Base-by-base conservation (phyloP, 1,284 basidiomycete species). In the Entoloma clypeatum region DNA sequence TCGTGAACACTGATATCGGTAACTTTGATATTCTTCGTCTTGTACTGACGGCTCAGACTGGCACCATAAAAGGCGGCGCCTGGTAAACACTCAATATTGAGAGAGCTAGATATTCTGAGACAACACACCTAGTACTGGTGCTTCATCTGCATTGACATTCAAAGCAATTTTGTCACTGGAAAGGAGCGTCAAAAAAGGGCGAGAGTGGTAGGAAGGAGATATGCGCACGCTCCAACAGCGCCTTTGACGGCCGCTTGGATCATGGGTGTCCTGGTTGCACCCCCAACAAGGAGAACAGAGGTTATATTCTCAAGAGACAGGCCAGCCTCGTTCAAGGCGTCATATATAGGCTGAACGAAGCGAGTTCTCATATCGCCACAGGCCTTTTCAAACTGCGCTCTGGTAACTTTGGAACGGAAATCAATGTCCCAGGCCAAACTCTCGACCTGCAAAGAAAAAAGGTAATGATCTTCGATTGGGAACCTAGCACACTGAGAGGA, bases 81-180 rank as follows among this genome's bases (percentile, higher is more conserved):
- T 71, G 50, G 36, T 18, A 18, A n/a, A n/a, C n/a, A n/a, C n/a
- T n/a, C n/a, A 40, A 25, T 28, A n/a, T 45, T 51, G 25, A 40
- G 33, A 19, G 7, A 22, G 21, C 21, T 36, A 11, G 19, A 16
- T 51, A 38, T 13, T 14, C 26, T 24, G 30, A 31, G n/a, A 22
- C 10, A 21, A 11, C 48, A 31, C 59, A 67, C 90, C 93, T 39
- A 99, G 79, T 10, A 97, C 95, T 8, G 89, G 88, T 0, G 93
- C 92, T 71, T 99, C 95, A 61, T 99, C 96, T 0, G 95, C 87
- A 59, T 99, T 99, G 41, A 99, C 91, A 54, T 97, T 97, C 56
- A 87, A 75, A 5, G 92, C 90, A 49, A 96, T 86, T 60, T 87
- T 88, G 43, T 81, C 76, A 33, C 81, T 85, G 49, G 2, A 44